Percentiles rank a stretch among this genome's conserved stretches.
Conservation (phyloP, 1,284 basidiomycete species). For the Bondarzewia mesenterica region DNA sequence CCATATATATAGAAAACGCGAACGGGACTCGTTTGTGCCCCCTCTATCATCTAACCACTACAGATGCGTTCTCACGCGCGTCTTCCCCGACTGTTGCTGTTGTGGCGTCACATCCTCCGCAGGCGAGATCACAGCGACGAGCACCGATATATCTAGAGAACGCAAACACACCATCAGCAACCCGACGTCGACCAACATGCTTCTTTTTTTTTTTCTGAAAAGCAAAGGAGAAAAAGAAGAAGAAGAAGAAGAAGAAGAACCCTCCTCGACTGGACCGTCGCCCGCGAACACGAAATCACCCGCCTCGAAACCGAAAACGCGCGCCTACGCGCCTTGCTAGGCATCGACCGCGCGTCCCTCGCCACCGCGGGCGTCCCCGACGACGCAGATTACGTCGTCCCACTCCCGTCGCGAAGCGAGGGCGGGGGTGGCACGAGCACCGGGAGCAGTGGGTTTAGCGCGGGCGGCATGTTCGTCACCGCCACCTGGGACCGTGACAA, state of each 20-base stretch:
- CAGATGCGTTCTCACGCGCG: too few species aligned
- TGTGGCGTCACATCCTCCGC: not conserved
- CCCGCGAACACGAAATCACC: conserved; percentile 77
- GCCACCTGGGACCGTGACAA: not conserved
- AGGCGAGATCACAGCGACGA: too few species aligned
- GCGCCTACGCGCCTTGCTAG: conserved; percentile 63
- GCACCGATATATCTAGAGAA: too few species aligned
- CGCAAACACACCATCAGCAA: not conserved
- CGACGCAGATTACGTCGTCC: not conserved
- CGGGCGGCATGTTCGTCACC: not conserved
- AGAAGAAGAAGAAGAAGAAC: not conserved
- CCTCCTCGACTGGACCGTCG: conserved; percentile 70
- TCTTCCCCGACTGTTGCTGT: too few species aligned
- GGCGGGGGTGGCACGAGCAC: conserved; percentile 1
- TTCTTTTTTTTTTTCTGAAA: not conserved
- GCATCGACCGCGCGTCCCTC: conserved; percentile 50
- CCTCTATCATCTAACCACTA: too few species aligned
- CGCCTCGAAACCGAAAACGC: conserved; percentile 79
- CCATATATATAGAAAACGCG: too few species aligned
- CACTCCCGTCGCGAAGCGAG: not conserved
- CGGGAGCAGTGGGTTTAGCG: not conserved
- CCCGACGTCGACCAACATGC: not conserved
- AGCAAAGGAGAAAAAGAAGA: not conserved
- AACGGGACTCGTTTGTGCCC: too few species aligned
- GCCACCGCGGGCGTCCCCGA: conserved; percentile 9